These are phyloP conservation scores for Exophiala sp. DNA, from an alignment of 2,329 filamentous ascomycete species.

Conservation along the genomic window DNA sequence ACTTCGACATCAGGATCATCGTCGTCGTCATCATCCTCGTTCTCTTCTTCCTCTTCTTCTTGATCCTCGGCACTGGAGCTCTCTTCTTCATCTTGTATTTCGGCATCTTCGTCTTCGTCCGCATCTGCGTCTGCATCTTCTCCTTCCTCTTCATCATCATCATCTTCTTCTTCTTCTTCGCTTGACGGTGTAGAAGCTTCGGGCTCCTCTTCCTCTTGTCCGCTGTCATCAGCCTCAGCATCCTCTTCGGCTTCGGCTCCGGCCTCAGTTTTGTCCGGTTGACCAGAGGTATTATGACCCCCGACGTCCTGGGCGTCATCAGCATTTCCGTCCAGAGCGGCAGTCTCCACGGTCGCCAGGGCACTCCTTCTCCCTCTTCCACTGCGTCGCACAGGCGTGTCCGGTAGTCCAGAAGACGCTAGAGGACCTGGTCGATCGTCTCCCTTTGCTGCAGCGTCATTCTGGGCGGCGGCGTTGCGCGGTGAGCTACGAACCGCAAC, in stretches of 20 bases:
- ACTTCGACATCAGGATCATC: slow-evolving; percentile 12
- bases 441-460: slow-evolving; percentile 16
- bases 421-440: slow-evolving; percentile 8
- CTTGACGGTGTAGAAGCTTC: not conserved
- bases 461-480: slow-evolving; percentile 18
- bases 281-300: not conserved
- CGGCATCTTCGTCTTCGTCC: slow-evolving; percentile 14
- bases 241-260: slow-evolving; percentile 6
- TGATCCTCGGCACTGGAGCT: slow-evolving; percentile 1
- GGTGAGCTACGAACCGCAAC: slow-evolving; percentile 26
- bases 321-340: slow-evolving; percentile 5
- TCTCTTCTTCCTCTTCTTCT: slow-evolving; percentile 13
- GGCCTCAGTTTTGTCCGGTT: not conserved
- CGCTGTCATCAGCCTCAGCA: slow-evolving; percentile 5
- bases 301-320: slow-evolving; percentile 1
- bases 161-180: slow-evolving; percentile 4
- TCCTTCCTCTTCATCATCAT: slow-evolving; percentile 3
- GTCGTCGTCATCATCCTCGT: slow-evolving; percentile 10
- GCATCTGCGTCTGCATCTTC: slow-evolving; percentile 13
- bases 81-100: slow-evolving; percentile 13
- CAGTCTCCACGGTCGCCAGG: slow-evolving; percentile 17
- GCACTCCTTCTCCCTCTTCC: slow-evolving; percentile 23
- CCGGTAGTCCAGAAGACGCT: slow-evolving; percentile 8
- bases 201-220: not conserved
- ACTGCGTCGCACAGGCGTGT: slow-evolving; percentile 25